These are phyloP conservation scores for Nicotiana otophora DNA, from an alignment of 257 asterid species.

Conservation along the genomic window DNA sequence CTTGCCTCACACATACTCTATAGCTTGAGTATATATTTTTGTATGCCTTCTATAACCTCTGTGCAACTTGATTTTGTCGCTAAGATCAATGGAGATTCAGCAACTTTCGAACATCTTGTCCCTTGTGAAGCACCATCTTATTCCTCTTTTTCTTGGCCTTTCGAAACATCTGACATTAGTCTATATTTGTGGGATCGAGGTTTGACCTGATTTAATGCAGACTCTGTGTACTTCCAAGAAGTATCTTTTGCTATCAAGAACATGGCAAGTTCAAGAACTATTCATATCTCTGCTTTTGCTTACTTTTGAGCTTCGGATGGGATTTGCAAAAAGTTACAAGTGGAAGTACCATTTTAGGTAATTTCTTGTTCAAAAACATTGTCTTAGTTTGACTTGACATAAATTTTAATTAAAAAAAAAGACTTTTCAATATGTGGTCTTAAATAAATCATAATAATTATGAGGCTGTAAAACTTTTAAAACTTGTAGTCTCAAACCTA, in stretches of 20 bases:
- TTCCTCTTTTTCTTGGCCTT: background rate
- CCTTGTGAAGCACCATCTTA: background rate
- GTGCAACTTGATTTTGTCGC: no score
- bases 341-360: no score
- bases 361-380: background rate
- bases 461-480: no score
- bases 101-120: no score
- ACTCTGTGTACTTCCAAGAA: constrained; percentile 1
- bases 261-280: constrained; percentile 9
- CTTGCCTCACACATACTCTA: no score
- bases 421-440: no score
- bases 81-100: no score
- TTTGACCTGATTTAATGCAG: background rate
- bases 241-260: constrained; percentile 14
- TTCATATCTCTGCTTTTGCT: constrained; percentile 5
- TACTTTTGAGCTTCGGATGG: background rate
- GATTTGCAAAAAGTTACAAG: background rate
- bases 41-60: no score
- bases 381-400: background rate
- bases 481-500: no score
- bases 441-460: no score
- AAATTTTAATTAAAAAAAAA: no score
- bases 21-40: no score
- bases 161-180: background rate
- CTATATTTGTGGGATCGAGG: background rate